phyloP scores from a whole-genome alignment of 2,329 filamentous ascomycete species.

The Clonostachys rosea region DNA sequence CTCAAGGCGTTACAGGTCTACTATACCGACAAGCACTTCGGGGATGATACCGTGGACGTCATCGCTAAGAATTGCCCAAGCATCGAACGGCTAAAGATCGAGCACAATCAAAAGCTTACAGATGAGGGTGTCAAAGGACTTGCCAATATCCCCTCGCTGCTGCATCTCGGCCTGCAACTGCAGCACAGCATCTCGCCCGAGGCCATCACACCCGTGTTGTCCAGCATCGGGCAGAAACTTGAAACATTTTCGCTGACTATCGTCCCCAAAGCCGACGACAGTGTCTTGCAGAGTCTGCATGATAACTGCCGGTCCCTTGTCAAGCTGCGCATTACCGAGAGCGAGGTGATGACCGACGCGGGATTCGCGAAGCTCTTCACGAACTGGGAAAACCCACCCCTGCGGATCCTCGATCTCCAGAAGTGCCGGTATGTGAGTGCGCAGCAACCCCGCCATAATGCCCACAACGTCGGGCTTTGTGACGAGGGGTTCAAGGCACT shows the following conservation, averaged over 20 bases:
- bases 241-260: slow-evolving; percentile 72
- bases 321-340: slow-evolving; percentile 81
- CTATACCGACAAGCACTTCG: slow-evolving; percentile 78
- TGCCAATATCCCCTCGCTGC: slow-evolving; percentile 54
- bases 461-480: slow-evolving; percentile 66
- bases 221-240: slow-evolving; percentile 59
- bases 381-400: slow-evolving; percentile 68
- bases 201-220: slow-evolving; percentile 52
- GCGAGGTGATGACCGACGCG: slow-evolving; percentile 68
- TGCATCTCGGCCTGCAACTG: slow-evolving; percentile 73
- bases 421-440: slow-evolving; percentile 76
- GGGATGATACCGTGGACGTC: slow-evolving; percentile 61
- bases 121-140: slow-evolving; percentile 63
- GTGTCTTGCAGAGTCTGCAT: slow-evolving; percentile 67
- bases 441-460: slow-evolving; percentile 59
- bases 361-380: slow-evolving; percentile 71
- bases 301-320: slow-evolving; percentile 59
- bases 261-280: slow-evolving; percentile 63
- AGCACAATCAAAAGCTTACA: slow-evolving; percentile 72
- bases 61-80: slow-evolving; percentile 62
- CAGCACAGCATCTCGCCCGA: slow-evolving; percentile 42
- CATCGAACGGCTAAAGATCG: slow-evolving; percentile 72
- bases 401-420: slow-evolving; percentile 69
- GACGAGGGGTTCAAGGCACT: slow-evolving; percentile 72
- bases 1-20: slow-evolving; percentile 73